Conservation (phyloP, 2,329 filamentous ascomycete genomes). For the Mycosphaerelloides madeirae region DNA sequence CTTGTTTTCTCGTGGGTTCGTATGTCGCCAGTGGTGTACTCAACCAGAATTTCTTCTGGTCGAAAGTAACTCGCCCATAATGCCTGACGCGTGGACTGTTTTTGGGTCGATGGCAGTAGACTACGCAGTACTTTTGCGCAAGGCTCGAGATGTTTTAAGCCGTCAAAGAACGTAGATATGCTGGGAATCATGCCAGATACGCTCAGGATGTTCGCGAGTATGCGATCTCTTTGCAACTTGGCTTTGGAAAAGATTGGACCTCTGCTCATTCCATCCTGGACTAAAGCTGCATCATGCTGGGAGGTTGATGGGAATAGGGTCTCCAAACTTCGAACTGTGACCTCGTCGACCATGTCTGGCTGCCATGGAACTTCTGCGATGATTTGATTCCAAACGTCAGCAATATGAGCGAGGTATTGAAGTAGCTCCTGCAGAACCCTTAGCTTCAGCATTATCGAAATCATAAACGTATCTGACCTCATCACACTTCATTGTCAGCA, state of each 20-base stretch:
- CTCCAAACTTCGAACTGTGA: slow-evolving; percentile 1
- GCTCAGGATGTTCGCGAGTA: too few species aligned
- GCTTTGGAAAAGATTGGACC: too few species aligned
- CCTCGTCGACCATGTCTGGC: neutral
- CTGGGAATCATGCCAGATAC: slow-evolving; percentile 21
- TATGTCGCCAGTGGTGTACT: slow-evolving; percentile 8
- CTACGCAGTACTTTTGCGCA: slow-evolving; percentile 11
- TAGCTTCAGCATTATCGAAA: neutral
- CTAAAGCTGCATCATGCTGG: neutral
- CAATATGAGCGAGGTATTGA: slow-evolving; percentile 1
- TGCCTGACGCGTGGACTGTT: slow-evolving; percentile 3
- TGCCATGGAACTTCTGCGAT: neutral
- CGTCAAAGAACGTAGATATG: slow-evolving; percentile 23
- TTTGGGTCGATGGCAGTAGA: slow-evolving; percentile 4
- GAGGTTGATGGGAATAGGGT: slow-evolving; percentile 1
- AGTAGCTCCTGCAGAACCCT: slow-evolving; percentile 1
- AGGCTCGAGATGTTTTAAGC: slow-evolving; percentile 23
- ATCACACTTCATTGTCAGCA: slow-evolving; percentile 19
- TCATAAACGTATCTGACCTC: slow-evolving; percentile 14
- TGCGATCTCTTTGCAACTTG: too few species aligned
- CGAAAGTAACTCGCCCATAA: slow-evolving; percentile 6
- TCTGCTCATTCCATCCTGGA: too few species aligned
- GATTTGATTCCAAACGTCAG: neutral
- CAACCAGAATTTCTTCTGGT: slow-evolving; percentile 1
- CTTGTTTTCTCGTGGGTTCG: neutral